Evolutionary conservation across 192 early-diverging fungal genomes (phyloP).

Genomic region (Backusella mclennaniae): DNA sequence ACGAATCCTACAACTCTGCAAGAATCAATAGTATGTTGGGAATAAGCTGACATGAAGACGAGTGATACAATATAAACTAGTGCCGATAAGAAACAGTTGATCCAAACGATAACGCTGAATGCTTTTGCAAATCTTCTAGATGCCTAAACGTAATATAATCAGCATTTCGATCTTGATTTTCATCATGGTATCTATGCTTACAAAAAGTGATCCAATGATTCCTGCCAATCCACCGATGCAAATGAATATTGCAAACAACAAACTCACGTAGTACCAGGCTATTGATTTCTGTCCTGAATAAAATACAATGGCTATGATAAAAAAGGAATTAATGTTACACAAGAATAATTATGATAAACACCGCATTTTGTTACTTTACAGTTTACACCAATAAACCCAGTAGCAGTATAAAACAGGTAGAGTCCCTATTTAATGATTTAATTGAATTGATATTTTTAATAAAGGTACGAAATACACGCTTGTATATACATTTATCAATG

Average conservation of each 20-base stretch:
- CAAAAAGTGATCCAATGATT: slow-evolving; percentile 32
- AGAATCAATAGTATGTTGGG: slow-evolving; percentile 18
- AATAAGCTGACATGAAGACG: slow-evolving; percentile 24
- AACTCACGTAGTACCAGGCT: slow-evolving; percentile 27
- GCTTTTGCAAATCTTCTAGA: slow-evolving; percentile 37
- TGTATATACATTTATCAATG: background rate
- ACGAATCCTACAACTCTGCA: slow-evolving; percentile 30
- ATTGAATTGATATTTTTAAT: background rate
- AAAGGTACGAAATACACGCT: background rate
- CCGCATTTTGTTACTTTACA: background rate
- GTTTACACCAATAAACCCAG: slow-evolving; percentile 21
- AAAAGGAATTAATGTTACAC: background rate
- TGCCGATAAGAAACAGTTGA: slow-evolving; percentile 28
- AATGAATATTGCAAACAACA: slow-evolving; percentile 28
- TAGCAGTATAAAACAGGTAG: slow-evolving; percentile 15
- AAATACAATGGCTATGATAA: slow-evolving; percentile 20
- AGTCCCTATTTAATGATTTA: slow-evolving; percentile 12
- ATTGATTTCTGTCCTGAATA: slow-evolving; percentile 32
- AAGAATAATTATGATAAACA: background rate
- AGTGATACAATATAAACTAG: slow-evolving; percentile 29
- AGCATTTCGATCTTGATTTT: background rate
- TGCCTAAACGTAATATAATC: slow-evolving; percentile 8
- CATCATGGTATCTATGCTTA: slow-evolving; percentile 6
- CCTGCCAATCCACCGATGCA: slow-evolving; percentile 30
- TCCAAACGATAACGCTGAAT: slow-evolving; percentile 35